Evolutionary conservation across 2,329 filamentous ascomycete species (phyloP).

Genomic region (Elsinoe perseae): DNA sequence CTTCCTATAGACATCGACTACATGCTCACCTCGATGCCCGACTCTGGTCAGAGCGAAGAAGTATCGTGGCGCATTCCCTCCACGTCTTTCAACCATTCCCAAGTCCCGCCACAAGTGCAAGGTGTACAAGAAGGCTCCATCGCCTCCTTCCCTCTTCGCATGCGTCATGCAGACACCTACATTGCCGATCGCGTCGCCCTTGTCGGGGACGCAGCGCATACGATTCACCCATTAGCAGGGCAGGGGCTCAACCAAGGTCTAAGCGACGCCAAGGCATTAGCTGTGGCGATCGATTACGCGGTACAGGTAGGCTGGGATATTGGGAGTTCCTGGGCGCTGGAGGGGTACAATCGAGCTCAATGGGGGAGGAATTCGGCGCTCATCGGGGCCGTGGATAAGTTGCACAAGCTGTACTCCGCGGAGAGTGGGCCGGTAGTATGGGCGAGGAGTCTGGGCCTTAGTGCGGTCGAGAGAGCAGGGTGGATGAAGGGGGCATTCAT

Average conservation of each 20-base stretch:
- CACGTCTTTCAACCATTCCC: constrained; percentile 40
- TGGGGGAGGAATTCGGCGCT: constrained; percentile 74
- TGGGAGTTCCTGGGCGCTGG: constrained; percentile 67
- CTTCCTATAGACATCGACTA: constrained; percentile 71
- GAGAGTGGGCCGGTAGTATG: constrained; percentile 72
- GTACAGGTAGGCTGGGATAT: constrained; percentile 81
- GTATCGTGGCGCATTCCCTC: constrained; percentile 74
- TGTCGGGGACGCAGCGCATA: constrained; percentile 90
- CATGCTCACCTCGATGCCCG: constrained; percentile 56
- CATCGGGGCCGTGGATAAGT: constrained; percentile 74
- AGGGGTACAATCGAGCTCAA: constrained; percentile 70
- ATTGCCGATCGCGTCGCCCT: constrained; percentile 83
- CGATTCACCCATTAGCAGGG: constrained; percentile 86
- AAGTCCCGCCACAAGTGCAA: constrained; percentile 57
- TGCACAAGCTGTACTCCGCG: constrained; percentile 87
- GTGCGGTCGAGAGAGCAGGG: constrained; percentile 64
- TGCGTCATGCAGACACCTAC: constrained; percentile 92
- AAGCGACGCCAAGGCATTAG: constrained; percentile 75
- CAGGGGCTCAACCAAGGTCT: constrained; percentile 93
- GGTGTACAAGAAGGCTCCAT: constrained; percentile 70
- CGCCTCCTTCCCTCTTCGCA: constrained; percentile 82
- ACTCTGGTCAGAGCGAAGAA: constrained; percentile 54
- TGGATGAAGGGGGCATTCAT: constrained; percentile 81
- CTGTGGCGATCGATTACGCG: constrained; percentile 64
- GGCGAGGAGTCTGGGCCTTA: constrained; percentile 67